Base-by-base conservation (phyloP, 179 eudicot genomes). In the Camellia oleifera region DNA sequence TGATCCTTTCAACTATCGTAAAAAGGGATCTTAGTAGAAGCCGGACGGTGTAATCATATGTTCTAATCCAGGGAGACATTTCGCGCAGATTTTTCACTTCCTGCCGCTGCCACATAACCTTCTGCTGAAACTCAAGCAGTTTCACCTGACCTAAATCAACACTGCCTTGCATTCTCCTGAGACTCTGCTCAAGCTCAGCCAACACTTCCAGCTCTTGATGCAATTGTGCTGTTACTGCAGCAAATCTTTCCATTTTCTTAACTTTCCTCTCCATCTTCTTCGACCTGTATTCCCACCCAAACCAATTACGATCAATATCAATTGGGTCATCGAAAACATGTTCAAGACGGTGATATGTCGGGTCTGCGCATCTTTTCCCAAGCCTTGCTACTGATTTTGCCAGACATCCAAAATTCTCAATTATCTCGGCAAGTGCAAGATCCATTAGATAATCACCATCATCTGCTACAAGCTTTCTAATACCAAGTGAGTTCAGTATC, bases 201-300 rank as follows among this genome's bases (percentile, higher is more conserved):
- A 89, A 77, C 82, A 81, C 87, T 72, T 89, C 89, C 61, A 86
- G 79, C 79, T 89, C 89, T 71, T 85, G 84, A 74, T 76, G 75
- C 81, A 89, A 79, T 79, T 82, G 90, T 17, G 85, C 74, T 7
- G 84, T 88, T 5, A 42, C 77, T 0, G 88, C 85, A 73, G 83
- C 83, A 82, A 88, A 88, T 71, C 69, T 86, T 73, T 89, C 88
- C 90, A 89, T 89, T 74, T 88, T 88, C 82, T 79, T 89, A 50
- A 86, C 86, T 74, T 80, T 85, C 54, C 77, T 76, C 74, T 83
- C 92, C 92, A 89, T 89, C 78, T 88, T 89, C 82, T 88, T 89
- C 78, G 79, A 81, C 73, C 82, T 81, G 69, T 84, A 89, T 74
- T 83, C 88, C 87, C 88, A 89, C 10, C 86, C 86, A 70, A 62